Evolutionary conservation across 257 asterid species (phyloP), one percentile per base, ranked within the genome.

Genomic region (Ophiorrhiza pumila): DNA sequence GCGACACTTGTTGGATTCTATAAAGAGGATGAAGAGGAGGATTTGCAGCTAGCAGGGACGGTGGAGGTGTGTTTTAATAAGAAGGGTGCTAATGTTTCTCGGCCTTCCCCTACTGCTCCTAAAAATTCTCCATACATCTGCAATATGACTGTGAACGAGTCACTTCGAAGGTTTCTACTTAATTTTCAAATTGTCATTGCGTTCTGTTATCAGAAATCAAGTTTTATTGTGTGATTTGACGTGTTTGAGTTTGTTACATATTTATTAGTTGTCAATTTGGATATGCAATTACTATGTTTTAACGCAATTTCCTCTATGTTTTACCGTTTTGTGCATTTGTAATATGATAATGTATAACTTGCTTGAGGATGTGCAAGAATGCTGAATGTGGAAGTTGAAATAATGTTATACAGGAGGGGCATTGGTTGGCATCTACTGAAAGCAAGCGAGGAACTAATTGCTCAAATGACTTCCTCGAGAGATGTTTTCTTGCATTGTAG

Each of bases 401-500:
- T 58, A 22, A 52, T 70, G 52, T 65, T 59, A 81, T 69, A n/a
- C 86, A 95, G 98, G 92, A 89, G 92, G 85, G 97, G 98, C 72
- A 87, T 92, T 56, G 96, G 98, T 42, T 95, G 94, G 96, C 97
- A 95, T 75, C 85, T 95, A 55, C 81, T 95, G 79, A 89, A 83
- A 83, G 97, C 97, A 3, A 83, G 96, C 3, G 98, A 92, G 86
- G 96, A 90, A 35, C 90, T 95, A 63, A 84, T 92, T 69, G 80
- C 89, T 32, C 81, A 80, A 80, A 87, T 95, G 96, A 88, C 90
- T 80, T 72, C 94, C 47, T 75, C 94, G 29, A 80, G 81, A 76
- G 95, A 87, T 71, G 96, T 84, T 69, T 87, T 87, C 83, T 90
- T 92, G 82, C 99, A 92, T 71, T 95, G 99, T 78, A 85, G 99